Percentiles rank a stretch among this genome's conserved stretches.
Conservation (phyloP, 2,329 filamentous ascomycete genomes). For the Intubia oerlemansii region DNA sequence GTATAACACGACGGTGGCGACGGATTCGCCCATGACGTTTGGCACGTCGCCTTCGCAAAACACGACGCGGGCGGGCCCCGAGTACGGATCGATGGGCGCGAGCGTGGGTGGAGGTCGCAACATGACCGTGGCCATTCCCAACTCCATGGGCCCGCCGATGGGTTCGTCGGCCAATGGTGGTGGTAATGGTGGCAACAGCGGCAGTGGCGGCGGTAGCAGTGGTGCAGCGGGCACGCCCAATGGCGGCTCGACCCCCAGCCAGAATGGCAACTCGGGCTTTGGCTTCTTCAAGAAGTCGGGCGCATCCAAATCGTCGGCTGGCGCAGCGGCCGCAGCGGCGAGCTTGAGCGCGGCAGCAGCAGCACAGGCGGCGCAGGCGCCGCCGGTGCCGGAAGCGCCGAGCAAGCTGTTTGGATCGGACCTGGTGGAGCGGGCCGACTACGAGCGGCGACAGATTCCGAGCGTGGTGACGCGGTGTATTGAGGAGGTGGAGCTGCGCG, state of each 20-base stretch:
- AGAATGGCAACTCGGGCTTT: constrained; percentile 28
- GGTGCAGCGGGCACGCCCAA: too few relatives aligned
- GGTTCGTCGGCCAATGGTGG: not conserved
- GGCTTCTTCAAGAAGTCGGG: constrained; percentile 44
- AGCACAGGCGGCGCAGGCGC: constrained; percentile 4
- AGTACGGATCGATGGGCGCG: constrained; percentile 1
- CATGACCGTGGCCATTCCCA: not conserved
- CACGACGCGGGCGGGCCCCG: constrained; percentile 3
- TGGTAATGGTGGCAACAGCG: not conserved
- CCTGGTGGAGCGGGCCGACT: constrained; percentile 64
- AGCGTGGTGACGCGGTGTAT: constrained; percentile 84
- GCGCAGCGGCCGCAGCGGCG: constrained; percentile 19
- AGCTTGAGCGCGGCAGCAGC: constrained; percentile 19
- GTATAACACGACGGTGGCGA: constrained; percentile 40
- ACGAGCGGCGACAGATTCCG: constrained; percentile 74
- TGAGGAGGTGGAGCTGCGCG: constrained; percentile 84
- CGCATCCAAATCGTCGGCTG: constrained; percentile 33
- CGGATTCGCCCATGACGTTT: constrained; percentile 22
- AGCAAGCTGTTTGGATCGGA: constrained; percentile 71
- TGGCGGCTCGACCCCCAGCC: not conserved
- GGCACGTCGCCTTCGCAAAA: constrained; percentile 12
- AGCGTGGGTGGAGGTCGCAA: too few relatives aligned
- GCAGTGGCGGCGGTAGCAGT: not conserved
- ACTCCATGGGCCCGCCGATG: not conserved
- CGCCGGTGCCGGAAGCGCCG: constrained; percentile 25